Evolutionary conservation across 805 yeast species (phyloP), one percentile per base, ranked within the genome.

Genomic region (Cyberlindnera euphorbiiphila): DNA sequence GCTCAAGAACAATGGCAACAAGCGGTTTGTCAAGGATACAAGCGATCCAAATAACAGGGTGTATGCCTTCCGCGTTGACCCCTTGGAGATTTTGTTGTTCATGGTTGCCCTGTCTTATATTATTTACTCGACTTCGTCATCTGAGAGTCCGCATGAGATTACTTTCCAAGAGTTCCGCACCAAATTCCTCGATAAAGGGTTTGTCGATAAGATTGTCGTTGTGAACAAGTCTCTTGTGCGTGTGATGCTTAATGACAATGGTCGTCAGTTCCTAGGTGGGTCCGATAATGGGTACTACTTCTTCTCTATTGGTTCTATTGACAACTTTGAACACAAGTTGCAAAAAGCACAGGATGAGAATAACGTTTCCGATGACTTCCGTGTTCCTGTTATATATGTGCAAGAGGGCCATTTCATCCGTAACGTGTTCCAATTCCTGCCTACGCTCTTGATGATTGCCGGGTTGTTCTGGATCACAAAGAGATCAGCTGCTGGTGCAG

Each of bases 151-250:
- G 6, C 61, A 63, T 37, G 88, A 85, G 54, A 69, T 91, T 42
- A 79, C 96, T 3, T 93, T 88, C 82, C 98, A 93, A 65, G 95
- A 91, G 55, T 91, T 93, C 65, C 74, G 86, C 28, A 68, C 80
- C 5, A 70, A 79, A 32, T 81, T 80, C 53, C 68, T 93, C 43
- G 85, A 82, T 45, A 84, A 79, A 51, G 88, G 88, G 5, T 69
- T 77, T 29, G 99, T 93, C 11, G 71, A 78, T 32, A 76, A 74
- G 46, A 67, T 93, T 36, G 62, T 78, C 14, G 89, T 93, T 7
- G 78, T 86, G 21, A 91, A 93, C 65, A 82, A 83, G 51, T 67
- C 76, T 10, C 71, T 72, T 32, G 98, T 87, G 7, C 73, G 81
- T 37, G 84, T 91, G 3, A 78, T 76, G 14, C 65, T 86, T 41